A percentile compares a stretch with the other conserved stretches of the same genome.
Conservation (phyloP, 2,329 filamentous ascomycete genomes). For the Neofusicoccum cordaticola region DNA sequence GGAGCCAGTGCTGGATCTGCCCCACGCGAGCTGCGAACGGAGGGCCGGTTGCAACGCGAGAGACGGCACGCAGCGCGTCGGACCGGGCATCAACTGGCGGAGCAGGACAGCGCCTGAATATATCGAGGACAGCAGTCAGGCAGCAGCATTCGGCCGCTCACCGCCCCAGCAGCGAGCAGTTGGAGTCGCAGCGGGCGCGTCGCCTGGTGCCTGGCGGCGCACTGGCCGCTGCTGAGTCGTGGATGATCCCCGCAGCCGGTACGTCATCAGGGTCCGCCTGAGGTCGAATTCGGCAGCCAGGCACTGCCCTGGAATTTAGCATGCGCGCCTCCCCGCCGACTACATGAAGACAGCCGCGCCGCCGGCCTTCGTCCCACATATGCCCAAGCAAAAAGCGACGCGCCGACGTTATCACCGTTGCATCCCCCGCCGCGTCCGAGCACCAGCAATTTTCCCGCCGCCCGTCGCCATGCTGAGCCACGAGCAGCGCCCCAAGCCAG, state of each 20-base stretch:
- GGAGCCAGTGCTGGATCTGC: neutral
- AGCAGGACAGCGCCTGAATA: neutral
- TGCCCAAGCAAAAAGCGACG: no score
- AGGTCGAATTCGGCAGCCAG: no score
- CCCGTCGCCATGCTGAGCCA: neutral
- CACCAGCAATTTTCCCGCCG: neutral
- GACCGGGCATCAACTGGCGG: neutral
- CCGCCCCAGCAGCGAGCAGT: neutral
- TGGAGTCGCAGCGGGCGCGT: neutral
- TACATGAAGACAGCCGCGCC: neutral
- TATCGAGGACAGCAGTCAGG: neutral
- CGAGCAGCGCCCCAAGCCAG: neutral
- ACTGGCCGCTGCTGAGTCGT: no score
- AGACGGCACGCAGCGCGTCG: neutral
- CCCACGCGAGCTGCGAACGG: no score
- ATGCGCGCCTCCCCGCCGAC: neutral
- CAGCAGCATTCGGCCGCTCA: neutral
- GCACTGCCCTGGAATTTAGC: no score
- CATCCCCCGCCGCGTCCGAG: neutral
- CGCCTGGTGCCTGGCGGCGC: neutral
- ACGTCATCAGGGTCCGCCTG: no score
- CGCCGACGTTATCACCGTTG: neutral
- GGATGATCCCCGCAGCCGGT: no score
- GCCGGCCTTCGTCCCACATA: neutral
- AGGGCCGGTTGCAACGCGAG: neutral